These are phyloP conservation scores for Sclerotinia minor DNA, from an alignment of 2,329 filamentous ascomycete genomes.

Conservation along the genomic window DNA sequence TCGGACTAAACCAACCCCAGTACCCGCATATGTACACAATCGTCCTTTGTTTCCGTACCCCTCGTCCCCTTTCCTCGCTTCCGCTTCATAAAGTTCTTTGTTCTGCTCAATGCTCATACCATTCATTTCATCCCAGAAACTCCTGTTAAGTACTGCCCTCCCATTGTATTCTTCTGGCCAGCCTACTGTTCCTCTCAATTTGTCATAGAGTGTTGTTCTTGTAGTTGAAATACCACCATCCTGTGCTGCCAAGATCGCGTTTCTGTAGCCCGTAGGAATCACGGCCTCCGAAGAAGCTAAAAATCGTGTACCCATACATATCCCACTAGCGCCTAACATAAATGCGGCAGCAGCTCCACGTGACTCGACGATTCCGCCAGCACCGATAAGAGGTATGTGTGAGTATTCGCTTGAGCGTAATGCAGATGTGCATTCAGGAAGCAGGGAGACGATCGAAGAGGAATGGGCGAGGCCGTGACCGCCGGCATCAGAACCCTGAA, in stretches of 20 bases:
- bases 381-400: slow-evolving; percentile 40
- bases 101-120: slow-evolving; percentile 47
- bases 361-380: slow-evolving; percentile 44
- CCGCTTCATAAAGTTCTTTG: slow-evolving; percentile 45
- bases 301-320: slow-evolving; percentile 53
- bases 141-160: slow-evolving; percentile 58
- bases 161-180: slow-evolving; percentile 61
- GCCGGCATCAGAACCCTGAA: slow-evolving; percentile 44
- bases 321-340: slow-evolving; percentile 45
- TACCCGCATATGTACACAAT: slow-evolving; percentile 63
- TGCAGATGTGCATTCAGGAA: slow-evolving; percentile 43
- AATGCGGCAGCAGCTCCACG: slow-evolving; percentile 43
- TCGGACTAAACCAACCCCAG: slow-evolving; percentile 59
- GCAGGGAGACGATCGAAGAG: slow-evolving; percentile 41
- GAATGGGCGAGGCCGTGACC: slow-evolving; percentile 43
- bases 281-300: slow-evolving; percentile 50
- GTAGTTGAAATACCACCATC: slow-evolving; percentile 55
- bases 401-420: slow-evolving; percentile 33
- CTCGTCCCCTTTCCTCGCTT: slow-evolving; percentile 51
- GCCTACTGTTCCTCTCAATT: slow-evolving; percentile 53
- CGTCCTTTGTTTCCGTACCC: slow-evolving; percentile 54
- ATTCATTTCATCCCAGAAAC: slow-evolving; percentile 46
- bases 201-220: slow-evolving; percentile 53
- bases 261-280: slow-evolving; percentile 49
- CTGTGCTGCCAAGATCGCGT: slow-evolving; percentile 47